phyloP scores from a whole-genome alignment of 306 rosid species.

The Pyrus betulifolia region DNA sequence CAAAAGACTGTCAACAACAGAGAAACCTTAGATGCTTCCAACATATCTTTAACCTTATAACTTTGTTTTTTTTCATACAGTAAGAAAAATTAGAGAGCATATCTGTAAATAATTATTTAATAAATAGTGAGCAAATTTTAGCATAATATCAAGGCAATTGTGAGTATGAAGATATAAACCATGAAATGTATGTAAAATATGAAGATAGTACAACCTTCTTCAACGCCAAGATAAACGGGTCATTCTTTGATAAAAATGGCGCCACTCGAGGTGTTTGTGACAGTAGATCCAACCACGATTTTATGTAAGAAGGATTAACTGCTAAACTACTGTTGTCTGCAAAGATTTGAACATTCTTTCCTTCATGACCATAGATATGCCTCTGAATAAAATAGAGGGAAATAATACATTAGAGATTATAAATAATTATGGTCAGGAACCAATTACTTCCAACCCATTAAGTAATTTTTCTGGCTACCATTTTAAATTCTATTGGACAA shows the following conservation, averaged over 20 bases:
- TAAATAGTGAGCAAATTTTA: background rate
- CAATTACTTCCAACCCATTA: background rate
- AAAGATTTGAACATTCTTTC: slow-evolving; percentile 66
- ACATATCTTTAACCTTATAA: background rate
- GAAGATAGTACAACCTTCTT: slow-evolving; percentile 61
- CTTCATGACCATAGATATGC: slow-evolving; percentile 82
- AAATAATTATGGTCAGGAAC: background rate
- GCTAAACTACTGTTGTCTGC: slow-evolving; percentile 81
- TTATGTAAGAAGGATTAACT: slow-evolving; percentile 82
- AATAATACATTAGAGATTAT: slow-evolving; percentile 2
- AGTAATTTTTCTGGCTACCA: background rate
- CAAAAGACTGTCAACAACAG: background rate
- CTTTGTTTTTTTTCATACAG: background rate
- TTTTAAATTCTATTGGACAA: background rate
- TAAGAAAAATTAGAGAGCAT: background rate
- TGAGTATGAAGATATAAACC: background rate
- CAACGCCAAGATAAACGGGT: slow-evolving; percentile 67
- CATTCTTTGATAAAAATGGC: slow-evolving; percentile 79
- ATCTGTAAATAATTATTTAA: background rate
- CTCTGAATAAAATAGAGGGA: slow-evolving; percentile 52
- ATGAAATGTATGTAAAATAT: background rate
- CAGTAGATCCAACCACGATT: slow-evolving; percentile 79
- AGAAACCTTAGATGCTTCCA: background rate
- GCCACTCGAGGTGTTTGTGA: slow-evolving; percentile 92
- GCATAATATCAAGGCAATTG: background rate